Base-by-base conservation (phyloP, 2,329 filamentous ascomycete species). In the Claviceps sp. region DNA sequence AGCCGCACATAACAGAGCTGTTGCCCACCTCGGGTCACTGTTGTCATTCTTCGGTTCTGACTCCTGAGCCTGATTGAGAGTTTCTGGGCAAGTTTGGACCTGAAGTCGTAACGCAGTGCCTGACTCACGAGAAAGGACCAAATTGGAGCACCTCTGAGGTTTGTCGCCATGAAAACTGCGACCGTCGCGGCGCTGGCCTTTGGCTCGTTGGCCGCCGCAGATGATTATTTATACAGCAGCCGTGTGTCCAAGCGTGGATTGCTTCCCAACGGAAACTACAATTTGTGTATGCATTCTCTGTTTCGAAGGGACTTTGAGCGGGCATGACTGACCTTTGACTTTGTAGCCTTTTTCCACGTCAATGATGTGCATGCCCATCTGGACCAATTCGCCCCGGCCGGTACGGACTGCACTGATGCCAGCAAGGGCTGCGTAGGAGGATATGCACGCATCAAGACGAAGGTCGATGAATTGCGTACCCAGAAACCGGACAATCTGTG, bases 351-450 rank as follows among this genome's bases (percentile, higher is more conserved):
- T 67, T 84, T 83, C 66, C 82, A 85, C 63, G 73, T 85, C 70
- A 85, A 85, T 60, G 81, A 85, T 61, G 78, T 85, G 14, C 82
- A 85, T 62, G 75, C 82, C 14, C 82, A 85, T 61, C 69, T 85
- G 18, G 81, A 84, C 61, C 66, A 84, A 63, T 85, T 79, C 65
- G 70, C 74, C 30, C 72, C 74, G 14, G 78, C 77, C 0, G 81
- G 81, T 51, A 77, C 78, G 11, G 79, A 84, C 65, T 85, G 81
- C 67, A 75, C 72, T 0, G 65, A 72, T 26, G 74, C 78, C 0
- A 65, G 71, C 49, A 67, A 70, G 47, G 81, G 80, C 43, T 85
- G 81, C 65, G 82, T 73, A 53, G 81, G 81, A 26, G 81, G 82
- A 34, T 84, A 84, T 56, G 72, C 81, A 1, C 76, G 81, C 52